A percentile compares a stretch with the other conserved stretches of the same genome.
phyloP scores from a whole-genome alignment of 1,284 basidiomycete genomes.

The Hymenochaete sp. region DNA sequence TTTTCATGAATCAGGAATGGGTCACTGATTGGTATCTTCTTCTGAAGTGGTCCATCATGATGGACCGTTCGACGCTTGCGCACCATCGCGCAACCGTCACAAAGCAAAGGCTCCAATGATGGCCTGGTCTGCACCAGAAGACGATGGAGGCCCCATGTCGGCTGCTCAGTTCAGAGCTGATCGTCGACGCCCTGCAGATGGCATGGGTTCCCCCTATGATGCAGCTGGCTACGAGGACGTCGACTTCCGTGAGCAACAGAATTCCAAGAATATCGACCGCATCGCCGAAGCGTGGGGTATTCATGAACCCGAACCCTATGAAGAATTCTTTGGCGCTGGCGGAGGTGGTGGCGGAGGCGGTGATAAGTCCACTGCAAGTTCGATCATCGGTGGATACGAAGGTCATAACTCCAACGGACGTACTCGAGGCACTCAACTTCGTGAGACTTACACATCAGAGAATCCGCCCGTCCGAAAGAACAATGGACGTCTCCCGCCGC shows the following conservation, averaged over 20 bases:
- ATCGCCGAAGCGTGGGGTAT: conserved; percentile 83
- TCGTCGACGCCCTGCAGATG: conserved; percentile 22
- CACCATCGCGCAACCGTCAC: conserved; percentile 75
- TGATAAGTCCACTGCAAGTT: conserved; percentile 51
- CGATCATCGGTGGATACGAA: conserved; percentile 44
- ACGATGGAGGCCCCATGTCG: conserved; percentile 27
- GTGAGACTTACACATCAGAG: conserved; percentile 34
- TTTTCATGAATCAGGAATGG: conserved; percentile 12
- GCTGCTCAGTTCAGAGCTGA: conserved; percentile 26
- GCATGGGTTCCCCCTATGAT: conserved; percentile 37
- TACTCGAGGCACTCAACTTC: conserved; percentile 31
- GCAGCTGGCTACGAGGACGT: conserved; percentile 37
- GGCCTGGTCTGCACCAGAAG: conserved; percentile 56
- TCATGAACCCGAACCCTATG: conserved; percentile 79
- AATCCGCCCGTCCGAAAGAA: conserved; percentile 25
- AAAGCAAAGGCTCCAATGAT: conserved; percentile 71
- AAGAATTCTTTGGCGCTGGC: conserved; percentile 78
- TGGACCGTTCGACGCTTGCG: conserved; percentile 81
- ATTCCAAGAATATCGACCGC: conserved; percentile 65
- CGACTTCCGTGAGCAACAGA: conserved; percentile 39
- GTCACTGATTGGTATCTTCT: conserved; percentile 16
- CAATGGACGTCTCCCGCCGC: conserved; percentile 59
- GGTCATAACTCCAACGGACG: conserved; percentile 7
- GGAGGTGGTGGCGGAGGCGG: conserved; percentile 46
- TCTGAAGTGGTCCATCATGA: conserved; percentile 76